Evolutionary conservation across 176 grass and related monocot species (phyloP).

Genomic region (Ampelocalamus luodianensis): DNA sequence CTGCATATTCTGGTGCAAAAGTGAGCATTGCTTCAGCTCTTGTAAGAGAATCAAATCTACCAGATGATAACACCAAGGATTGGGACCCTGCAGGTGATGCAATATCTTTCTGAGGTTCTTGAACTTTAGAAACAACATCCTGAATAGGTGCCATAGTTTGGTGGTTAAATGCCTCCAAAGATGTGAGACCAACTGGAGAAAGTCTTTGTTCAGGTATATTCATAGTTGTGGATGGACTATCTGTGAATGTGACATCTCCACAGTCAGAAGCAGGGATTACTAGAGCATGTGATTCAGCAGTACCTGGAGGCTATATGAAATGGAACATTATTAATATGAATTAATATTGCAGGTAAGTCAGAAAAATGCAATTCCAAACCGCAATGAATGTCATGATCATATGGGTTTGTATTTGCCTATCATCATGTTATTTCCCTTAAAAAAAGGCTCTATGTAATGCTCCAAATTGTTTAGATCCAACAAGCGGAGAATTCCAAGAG

Average conservation of each 20-base stretch:
- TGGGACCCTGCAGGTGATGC: slow-evolving; percentile 45
- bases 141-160: slow-evolving; percentile 59
- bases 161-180: slow-evolving; percentile 80
- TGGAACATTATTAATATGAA: slow-evolving; percentile 31
- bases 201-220: slow-evolving; percentile 76
- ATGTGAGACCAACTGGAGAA: slow-evolving; percentile 68
- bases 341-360: slow-evolving; percentile 27
- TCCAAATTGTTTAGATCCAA: slow-evolving; percentile 32
- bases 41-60: slow-evolving; percentile 76
- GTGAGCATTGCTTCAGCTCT: slow-evolving; percentile 91
- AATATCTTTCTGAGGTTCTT: slow-evolving; percentile 68
- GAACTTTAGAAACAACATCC: slow-evolving; percentile 60
- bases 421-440: neutral
- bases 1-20: slow-evolving; percentile 97
- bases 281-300: slow-evolving; percentile 72
- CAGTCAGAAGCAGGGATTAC: slow-evolving; percentile 59
- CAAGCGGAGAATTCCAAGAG: slow-evolving; percentile 20
- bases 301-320: slow-evolving; percentile 88
- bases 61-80: slow-evolving; percentile 52
- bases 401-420: neutral
- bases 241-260: slow-evolving; percentile 63
- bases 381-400: slow-evolving; percentile 1
- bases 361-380: slow-evolving; percentile 27
- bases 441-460: slow-evolving; percentile 1
- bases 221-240: slow-evolving; percentile 75